Conservation (phyloP, 345 rosid species). For the sweet orange (Citrus sinensis) region DNA sequence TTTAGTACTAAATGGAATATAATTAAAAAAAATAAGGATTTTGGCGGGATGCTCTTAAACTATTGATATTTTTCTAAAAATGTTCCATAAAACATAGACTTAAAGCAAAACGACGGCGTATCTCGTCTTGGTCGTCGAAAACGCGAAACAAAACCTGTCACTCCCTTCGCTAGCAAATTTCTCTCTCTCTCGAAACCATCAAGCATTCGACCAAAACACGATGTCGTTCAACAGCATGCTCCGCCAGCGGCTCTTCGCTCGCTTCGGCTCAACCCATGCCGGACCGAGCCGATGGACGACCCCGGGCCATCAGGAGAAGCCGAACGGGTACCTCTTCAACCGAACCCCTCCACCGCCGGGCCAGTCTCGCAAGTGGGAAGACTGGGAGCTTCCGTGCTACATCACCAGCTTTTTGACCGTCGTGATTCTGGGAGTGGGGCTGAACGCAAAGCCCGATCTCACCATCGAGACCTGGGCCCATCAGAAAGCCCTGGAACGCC, state of each 20-base stretch:
- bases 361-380: conserved; percentile 92
- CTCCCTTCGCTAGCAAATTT: too few relatives aligned
- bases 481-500: conserved; percentile 89
- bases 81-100: not conserved
- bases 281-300: conserved; percentile 78
- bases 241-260: conserved; percentile 56
- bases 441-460: conserved; percentile 98
- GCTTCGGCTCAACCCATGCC: conserved; percentile 48
- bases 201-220: not conserved
- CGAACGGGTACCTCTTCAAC: conserved; percentile 88
- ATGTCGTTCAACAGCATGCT: conserved; percentile 47
- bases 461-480: conserved; percentile 99
- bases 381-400: conserved; percentile 99
- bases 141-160: not conserved
- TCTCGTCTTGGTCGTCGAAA: not conserved
- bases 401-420: conserved; percentile 92
- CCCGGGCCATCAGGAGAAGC: conserved; percentile 89
- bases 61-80: too few relatives aligned
- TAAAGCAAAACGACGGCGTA: conserved; percentile 16
- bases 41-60: too few relatives aligned
- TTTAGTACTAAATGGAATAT: too few relatives aligned
- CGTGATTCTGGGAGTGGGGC: conserved; percentile 95
- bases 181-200: not conserved
- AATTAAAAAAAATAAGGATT: too few relatives aligned
- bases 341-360: conserved; percentile 74